phyloP scores from a whole-genome alignment of 139 green algal genomes.

The Chlorella sp. region DNA sequence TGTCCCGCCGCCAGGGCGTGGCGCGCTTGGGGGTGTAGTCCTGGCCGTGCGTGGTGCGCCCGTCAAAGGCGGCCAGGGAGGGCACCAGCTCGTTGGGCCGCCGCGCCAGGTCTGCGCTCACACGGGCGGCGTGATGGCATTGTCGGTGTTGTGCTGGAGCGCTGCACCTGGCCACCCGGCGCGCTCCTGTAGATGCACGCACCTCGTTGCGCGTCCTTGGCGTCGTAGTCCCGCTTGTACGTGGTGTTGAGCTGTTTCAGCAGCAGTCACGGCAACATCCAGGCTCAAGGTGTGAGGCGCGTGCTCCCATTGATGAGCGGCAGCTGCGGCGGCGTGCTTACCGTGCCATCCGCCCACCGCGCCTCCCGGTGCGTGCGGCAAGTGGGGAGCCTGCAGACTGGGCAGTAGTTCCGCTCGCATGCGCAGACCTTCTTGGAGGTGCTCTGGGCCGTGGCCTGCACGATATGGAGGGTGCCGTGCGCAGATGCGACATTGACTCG shows the following conservation, averaged over 20 bases:
- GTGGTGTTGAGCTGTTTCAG: background rate
- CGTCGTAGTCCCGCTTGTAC: background rate
- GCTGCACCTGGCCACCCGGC: background rate
- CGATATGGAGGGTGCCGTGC: too few species aligned
- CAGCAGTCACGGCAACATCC: background rate
- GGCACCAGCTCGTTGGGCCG: background rate
- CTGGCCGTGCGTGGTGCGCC: background rate
- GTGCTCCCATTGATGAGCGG: background rate
- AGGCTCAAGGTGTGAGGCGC: background rate
- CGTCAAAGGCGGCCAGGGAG: background rate
- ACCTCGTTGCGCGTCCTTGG: background rate
- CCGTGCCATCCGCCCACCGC: background rate
- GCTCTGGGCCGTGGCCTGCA: too few species aligned
- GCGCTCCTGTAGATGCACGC: background rate
- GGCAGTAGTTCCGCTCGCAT: background rate
- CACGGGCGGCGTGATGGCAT: background rate
- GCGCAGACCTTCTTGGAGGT: background rate
- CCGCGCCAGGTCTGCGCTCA: background rate
- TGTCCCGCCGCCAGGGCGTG: background rate
- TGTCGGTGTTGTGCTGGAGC: background rate
- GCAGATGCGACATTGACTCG: too few species aligned
- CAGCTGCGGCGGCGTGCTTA: background rate
- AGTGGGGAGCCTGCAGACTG: background rate
- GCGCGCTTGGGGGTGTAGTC: background rate
- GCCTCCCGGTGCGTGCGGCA: background rate